A percentile compares a stretch with the other conserved stretches of the same genome.
Conservation (phyloP, 1,284 basidiomycete species). For the Cutaneotrichosporon cyanovorans region DNA sequence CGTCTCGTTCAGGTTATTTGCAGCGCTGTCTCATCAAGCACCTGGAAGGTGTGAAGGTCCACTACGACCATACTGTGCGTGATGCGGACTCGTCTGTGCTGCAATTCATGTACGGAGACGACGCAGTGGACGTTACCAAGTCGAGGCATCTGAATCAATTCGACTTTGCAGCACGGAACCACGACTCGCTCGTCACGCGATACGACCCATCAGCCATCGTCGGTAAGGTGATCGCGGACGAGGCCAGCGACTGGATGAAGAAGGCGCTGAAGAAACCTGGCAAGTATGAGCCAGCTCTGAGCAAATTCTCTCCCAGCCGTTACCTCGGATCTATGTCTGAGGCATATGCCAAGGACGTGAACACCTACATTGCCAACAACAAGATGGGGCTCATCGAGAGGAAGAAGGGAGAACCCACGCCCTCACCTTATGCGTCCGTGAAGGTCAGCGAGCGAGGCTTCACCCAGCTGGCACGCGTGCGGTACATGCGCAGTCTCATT, state of each 20-base stretch:
- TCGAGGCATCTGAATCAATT: constrained; percentile 85
- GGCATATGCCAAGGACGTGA: constrained; percentile 74
- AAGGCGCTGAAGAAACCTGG: constrained; percentile 69
- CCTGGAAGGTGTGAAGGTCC: constrained; percentile 88
- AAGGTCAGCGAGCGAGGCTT: constrained; percentile 55
- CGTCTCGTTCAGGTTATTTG: constrained; percentile 94
- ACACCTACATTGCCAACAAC: constrained; percentile 73
- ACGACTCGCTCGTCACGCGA: constrained; percentile 66
- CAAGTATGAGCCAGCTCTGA: constrained; percentile 66
- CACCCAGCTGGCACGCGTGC: constrained; percentile 72
- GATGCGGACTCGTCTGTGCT: constrained; percentile 88
- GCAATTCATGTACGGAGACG: constrained; percentile 98
- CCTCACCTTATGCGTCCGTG: constrained; percentile 35
- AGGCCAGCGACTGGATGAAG: constrained; percentile 76
- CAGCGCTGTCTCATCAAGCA: constrained; percentile 99
- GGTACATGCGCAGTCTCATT: constrained; percentile 86
- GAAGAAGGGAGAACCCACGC: constrained; percentile 43
- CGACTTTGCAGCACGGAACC: constrained; percentile 87
- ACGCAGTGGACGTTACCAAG: constrained; percentile 92
- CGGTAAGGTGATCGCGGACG: constrained; percentile 58
- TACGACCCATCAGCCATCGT: constrained; percentile 61
- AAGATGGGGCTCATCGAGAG: constrained; percentile 64
- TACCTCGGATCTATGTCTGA: constrained; percentile 90
- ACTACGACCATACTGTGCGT: constrained; percentile 97
- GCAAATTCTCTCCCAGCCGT: constrained; percentile 68